Evolutionary conservation across 2,329 filamentous ascomycete species (phyloP).

Genomic region (Colletotrichum eremochloae): DNA sequence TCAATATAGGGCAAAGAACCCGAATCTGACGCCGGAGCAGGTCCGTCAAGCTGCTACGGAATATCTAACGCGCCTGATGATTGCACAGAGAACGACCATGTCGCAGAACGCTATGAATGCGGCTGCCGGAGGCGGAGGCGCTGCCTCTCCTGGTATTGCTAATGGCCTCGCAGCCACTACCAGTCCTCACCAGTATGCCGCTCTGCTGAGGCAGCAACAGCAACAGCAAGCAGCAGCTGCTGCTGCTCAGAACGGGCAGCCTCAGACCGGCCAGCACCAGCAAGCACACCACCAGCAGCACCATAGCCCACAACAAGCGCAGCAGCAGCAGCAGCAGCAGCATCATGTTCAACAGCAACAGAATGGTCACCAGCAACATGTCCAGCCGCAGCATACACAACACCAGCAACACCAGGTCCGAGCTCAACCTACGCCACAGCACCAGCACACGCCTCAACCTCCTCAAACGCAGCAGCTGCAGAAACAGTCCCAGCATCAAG

Average conservation of each 20-base stretch:
- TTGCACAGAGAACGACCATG: constrained; percentile 59
- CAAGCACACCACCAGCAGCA: constrained; percentile 40
- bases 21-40: constrained; percentile 63
- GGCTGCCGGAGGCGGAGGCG: constrained; percentile 61
- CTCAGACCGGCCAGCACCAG: constrained; percentile 44
- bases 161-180: constrained; percentile 63
- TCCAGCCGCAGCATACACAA: constrained; percentile 33
- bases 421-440: constrained; percentile 21
- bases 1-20: constrained; percentile 65
- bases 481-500: constrained; percentile 32
- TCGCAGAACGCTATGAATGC: constrained; percentile 67
- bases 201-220: constrained; percentile 69
- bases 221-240: constrained; percentile 57
- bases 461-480: constrained; percentile 49
- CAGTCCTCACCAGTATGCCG: constrained; percentile 71
- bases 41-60: constrained; percentile 66
- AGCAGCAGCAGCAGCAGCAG: constrained; percentile 37
- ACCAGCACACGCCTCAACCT: constrained; percentile 21
- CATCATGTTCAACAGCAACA: constrained; percentile 31
- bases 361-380: constrained; percentile 21
- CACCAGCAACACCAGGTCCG: constrained; percentile 30
- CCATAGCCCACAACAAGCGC: constrained; percentile 30
- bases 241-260: constrained; percentile 44
- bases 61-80: constrained; percentile 61
- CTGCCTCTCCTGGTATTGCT: constrained; percentile 56